Percentiles rank a stretch among this genome's conserved stretches.
Evolutionary conservation across 306 rosid species (phyloP).

Genomic region (Adenanthera pavonina): DNA sequence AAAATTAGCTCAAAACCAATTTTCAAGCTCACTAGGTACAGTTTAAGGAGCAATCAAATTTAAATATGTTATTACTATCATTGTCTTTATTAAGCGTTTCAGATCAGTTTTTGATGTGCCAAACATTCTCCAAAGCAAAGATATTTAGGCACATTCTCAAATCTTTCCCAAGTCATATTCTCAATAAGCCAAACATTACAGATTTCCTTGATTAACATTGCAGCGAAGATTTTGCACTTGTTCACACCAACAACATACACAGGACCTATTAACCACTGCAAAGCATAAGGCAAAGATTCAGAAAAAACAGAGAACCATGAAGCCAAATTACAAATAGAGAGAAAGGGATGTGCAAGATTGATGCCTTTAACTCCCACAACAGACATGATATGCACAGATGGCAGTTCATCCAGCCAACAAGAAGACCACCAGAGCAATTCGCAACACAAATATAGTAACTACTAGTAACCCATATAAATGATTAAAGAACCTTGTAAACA

Average conservation of each 20-base stretch:
- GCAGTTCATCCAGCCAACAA: not conserved
- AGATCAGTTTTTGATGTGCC: not conserved
- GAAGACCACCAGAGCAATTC: not conserved
- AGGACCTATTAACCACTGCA: not conserved
- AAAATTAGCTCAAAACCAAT: not conserved
- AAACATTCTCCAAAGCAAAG: not conserved
- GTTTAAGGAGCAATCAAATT: slow-evolving; percentile 19
- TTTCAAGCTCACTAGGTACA: not conserved
- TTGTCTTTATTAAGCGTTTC: not conserved
- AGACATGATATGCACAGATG: slow-evolving; percentile 19
- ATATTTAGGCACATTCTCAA: not conserved
- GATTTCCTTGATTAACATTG: slow-evolving; percentile 1
- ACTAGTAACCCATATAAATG: not conserved
- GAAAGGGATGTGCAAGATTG: not conserved
- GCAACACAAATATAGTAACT: not conserved
- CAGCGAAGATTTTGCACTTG: slow-evolving; percentile 9
- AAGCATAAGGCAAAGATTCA: not conserved
- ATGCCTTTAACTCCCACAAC: slow-evolving; percentile 20
- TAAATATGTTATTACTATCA: not conserved
- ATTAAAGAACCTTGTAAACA: slow-evolving; percentile 24
- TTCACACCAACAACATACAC: not conserved
- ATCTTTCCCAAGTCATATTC: slow-evolving; percentile 1
- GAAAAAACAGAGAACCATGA: not conserved
- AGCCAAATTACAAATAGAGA: not conserved
- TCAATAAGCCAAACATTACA: not conserved